Conservation (phyloP, 106 monocot genomes). For the Dactylorhiza incarnata region DNA sequence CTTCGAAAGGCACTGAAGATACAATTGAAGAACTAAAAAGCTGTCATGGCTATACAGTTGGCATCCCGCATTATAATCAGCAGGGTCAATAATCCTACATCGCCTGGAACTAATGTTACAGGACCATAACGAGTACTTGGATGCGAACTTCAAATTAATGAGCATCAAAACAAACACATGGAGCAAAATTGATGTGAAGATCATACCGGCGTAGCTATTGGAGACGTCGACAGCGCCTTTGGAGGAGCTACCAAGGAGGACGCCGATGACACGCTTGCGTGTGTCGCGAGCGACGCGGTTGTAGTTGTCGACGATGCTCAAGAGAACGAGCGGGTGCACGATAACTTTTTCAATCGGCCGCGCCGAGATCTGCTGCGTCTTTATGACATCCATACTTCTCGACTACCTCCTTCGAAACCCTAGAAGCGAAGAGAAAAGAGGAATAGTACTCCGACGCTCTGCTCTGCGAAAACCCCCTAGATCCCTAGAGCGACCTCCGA, state of each 20-base stretch:
- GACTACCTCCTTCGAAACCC: background rate
- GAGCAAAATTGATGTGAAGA: background rate
- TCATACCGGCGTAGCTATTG: constrained; percentile 88
- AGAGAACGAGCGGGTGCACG: constrained; percentile 90
- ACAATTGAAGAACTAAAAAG: background rate
- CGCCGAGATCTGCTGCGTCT: constrained; percentile 80
- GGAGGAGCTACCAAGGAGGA: constrained; percentile 79
- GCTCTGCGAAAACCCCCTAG: too few species aligned
- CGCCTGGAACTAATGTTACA: background rate
- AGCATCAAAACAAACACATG: constrained; percentile 7
- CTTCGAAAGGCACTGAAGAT: constrained; percentile 91
- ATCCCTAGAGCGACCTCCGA: too few species aligned
- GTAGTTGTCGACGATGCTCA: constrained; percentile 99
- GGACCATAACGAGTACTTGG: background rate
- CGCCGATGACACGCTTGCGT: constrained; percentile 92
- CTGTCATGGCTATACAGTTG: background rate
- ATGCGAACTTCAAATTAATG: background rate
- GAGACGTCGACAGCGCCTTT: constrained; percentile 89
- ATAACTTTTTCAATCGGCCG: constrained; percentile 84
- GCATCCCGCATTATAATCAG: background rate
- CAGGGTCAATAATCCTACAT: background rate
- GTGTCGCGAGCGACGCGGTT: constrained; percentile 89
- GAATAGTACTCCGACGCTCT: too few species aligned
- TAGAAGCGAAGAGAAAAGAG: background rate
- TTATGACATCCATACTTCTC: constrained; percentile 81